Evolutionary conservation across 345 rosid species (phyloP), one percentile per base, ranked within the genome.

Genomic region (Hibiscus syriacus): DNA sequence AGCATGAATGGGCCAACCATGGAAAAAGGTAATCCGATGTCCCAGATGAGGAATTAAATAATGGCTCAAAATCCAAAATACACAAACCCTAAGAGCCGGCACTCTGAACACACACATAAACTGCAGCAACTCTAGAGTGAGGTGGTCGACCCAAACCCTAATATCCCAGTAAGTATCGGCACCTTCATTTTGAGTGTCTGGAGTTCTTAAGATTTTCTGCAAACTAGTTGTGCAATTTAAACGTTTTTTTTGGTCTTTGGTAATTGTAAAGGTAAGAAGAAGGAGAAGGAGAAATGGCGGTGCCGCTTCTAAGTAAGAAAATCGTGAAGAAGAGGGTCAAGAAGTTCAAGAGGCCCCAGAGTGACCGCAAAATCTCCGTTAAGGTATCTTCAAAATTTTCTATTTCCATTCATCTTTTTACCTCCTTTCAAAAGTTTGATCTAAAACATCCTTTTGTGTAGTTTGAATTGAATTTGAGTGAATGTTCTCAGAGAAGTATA

Each of bases 251-350:
- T 73, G 9, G 20, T 32, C 12, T 43, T 13, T 64, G 27, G 43
- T 45, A 64, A 45, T 27, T 14, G 20, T 68, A 60, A 69, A 48
- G 19, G 57, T 38, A 72, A 64, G 70, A 67, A 55, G 41, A n/a
- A n/a, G n/a, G n/a, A n/a, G n/a, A n/a, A n/a, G n/a, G 55, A 77
- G 69, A 83, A 68, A 87, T 91, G 97, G 96, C 96, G 81, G 92
- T 81, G 39, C 92, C 91, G 34, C 71, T 89, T 70, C 71, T 85
- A 59, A 55, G 78, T 67, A 91, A 91, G 93, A 91, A 80, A 91
- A 78, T 81, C 36, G 85, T 87, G 58, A 91, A 87, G 91, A 91
- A 92, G 90, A 78, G 96, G 75, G 70, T 79, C 57, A 89, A 87
- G 81, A 76, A 84, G 72, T 90, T 92, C 79, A 90, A 85, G 82